Base-by-base conservation (phyloP, 306 rosid genomes). In the Fragaria vesca region DNA sequence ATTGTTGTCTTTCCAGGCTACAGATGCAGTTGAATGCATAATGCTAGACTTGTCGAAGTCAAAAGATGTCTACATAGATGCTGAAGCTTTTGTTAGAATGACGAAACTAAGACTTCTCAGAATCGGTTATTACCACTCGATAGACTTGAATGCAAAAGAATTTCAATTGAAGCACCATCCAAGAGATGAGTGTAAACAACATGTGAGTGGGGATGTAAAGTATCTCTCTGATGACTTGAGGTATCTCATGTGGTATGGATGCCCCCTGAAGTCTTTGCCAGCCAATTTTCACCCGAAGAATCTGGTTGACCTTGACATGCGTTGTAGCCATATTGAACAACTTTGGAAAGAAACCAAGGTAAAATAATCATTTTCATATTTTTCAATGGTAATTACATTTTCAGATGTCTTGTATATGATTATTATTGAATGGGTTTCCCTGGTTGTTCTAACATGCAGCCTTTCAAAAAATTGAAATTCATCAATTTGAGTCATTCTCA, bases 41-140 rank as follows among this genome's bases (percentile, higher is more conserved):
- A 21, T 74, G 30, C 45, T 74, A 3, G 61, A 62, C 32, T 46
- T 16, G 6, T 11, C n/a, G 3, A 0, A 32, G 8, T 18, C 38
- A 34, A 32, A 11, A 12, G 65, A 28, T 0, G 15, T 34, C 34
- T 0, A 12, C 7, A 72, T 78, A 32, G 54, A 76, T 65, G 85
- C 83, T 66, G 15, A 6, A 12, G 78, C 85, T 70, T 65, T 84
- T 57, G 72, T 51, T 62, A 71, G 28, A 6, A 73, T 81, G 81
- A 62, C 38, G 57, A 54, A 77, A 13, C 75, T 81, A 24, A 79
- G 65, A 68, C 20, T 78, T 9, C 81, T 85, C 12, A 71, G 32
- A 71, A 52, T 76, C 46, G 5, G 26, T 50, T 18, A 38, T 54
- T 34, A 32, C 17, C 21, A 20, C 66, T 38, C 36, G 21, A 18